Conservation (phyloP, 768 basidiomycete species). For the Tulasnella sp. region DNA sequence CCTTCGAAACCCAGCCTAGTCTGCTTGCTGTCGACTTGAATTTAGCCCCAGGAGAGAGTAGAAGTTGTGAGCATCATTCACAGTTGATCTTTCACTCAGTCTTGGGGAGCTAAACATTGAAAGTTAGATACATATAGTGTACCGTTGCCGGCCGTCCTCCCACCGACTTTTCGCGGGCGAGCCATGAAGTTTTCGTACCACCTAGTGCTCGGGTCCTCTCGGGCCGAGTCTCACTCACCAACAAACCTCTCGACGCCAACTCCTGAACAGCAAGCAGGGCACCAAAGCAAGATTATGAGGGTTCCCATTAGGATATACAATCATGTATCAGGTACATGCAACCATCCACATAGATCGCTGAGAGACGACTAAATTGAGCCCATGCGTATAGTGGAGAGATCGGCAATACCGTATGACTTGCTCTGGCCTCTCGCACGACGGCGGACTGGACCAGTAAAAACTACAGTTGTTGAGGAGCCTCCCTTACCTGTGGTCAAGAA, state of each 20-base stretch:
- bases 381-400: constrained; percentile 34
- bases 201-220: constrained; percentile 77
- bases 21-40: constrained; percentile 83
- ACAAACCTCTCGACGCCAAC: constrained; percentile 21
- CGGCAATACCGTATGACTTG: constrained; percentile 63
- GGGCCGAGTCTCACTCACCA: constrained; percentile 32
- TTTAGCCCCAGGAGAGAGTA: constrained; percentile 72
- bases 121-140: constrained; percentile 67
- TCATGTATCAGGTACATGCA: constrained; percentile 57
- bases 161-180: constrained; percentile 83
- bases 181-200: constrained; percentile 81
- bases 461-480: constrained; percentile 21
- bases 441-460: constrained; percentile 24
- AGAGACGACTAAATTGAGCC: background rate
- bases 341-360: background rate
- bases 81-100: constrained; percentile 9
- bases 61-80: constrained; percentile 51
- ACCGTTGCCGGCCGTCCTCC: constrained; percentile 62
- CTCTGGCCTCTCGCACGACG: constrained; percentile 57
- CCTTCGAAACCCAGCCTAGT: constrained; percentile 71
- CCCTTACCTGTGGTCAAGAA: background rate
- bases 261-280: constrained; percentile 29
- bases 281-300: constrained; percentile 64
- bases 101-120: background rate
- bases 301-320: constrained; percentile 89